Conservation (phyloP, 768 basidiomycete genomes). For the Boletus rex-veris region DNA sequence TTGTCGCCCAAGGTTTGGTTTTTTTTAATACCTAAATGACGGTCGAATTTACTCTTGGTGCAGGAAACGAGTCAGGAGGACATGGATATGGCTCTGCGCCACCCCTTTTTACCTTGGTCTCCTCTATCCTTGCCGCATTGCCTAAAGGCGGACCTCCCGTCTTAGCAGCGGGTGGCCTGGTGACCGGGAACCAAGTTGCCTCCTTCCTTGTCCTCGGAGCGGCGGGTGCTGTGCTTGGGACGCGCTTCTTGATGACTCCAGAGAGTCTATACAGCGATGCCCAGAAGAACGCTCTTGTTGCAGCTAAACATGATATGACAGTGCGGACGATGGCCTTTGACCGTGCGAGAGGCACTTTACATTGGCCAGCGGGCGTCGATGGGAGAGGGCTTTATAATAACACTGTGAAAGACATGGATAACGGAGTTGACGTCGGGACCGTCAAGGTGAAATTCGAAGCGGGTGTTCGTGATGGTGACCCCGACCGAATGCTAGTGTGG, state of each 20-base stretch:
- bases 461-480: slow-evolving; percentile 44
- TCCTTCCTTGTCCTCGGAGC: slow-evolving; percentile 64
- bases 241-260: slow-evolving; percentile 66
- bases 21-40: not conserved
- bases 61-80: slow-evolving; percentile 79
- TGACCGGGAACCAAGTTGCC: slow-evolving; percentile 61
- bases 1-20: slow-evolving; percentile 71
- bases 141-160: slow-evolving; percentile 46
- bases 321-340: slow-evolving; percentile 66
- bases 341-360: slow-evolving; percentile 48
- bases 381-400: slow-evolving; percentile 47
- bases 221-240: slow-evolving; percentile 66
- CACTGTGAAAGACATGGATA: slow-evolving; percentile 56
- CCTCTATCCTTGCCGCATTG: slow-evolving; percentile 47
- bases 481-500: slow-evolving; percentile 58
- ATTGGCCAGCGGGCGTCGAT: slow-evolving; percentile 61
- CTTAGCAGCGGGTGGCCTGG: slow-evolving; percentile 73
- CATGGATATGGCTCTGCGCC: slow-evolving; percentile 60
- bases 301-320: slow-evolving; percentile 43
- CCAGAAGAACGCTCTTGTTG: slow-evolving; percentile 52
- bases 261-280: slow-evolving; percentile 56
- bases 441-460: slow-evolving; percentile 45
- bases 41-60: slow-evolving; percentile 1
- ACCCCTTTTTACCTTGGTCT: slow-evolving; percentile 58
- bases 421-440: slow-evolving; percentile 41